These are phyloP conservation scores for Penstemon eatonii DNA, from an alignment of 257 asterid genomes.

Conservation along the genomic window DNA sequence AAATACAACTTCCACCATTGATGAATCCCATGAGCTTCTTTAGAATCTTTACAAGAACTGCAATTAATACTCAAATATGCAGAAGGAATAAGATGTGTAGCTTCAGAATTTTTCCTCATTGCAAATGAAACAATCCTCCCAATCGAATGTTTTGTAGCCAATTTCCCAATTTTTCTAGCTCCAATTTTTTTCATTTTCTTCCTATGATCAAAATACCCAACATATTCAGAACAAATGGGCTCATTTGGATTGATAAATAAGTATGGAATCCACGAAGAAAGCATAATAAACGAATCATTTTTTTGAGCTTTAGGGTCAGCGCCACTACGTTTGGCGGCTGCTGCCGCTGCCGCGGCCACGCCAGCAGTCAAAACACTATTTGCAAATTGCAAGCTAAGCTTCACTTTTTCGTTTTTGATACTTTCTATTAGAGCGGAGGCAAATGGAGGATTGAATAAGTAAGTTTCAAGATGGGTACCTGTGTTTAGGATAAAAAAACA, in stretches of 20 bases:
- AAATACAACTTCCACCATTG: too few relatives aligned
- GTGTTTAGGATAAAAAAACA: neutral
- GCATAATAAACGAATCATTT: conserved; percentile 32
- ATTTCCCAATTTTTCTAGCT: conserved; percentile 50
- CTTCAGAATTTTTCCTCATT: conserved; percentile 48
- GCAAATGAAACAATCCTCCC: conserved; percentile 46
- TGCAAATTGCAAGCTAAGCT: conserved; percentile 52
- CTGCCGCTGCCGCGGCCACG: conserved; percentile 41
- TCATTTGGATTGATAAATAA: conserved; percentile 60
- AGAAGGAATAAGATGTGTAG: conserved; percentile 68
- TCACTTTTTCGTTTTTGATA: conserved; percentile 46
- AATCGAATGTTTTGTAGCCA: conserved; percentile 64
- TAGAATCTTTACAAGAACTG: too few relatives aligned
- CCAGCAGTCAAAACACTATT: conserved; percentile 58
- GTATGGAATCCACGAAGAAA: conserved; percentile 73
- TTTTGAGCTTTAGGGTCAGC: conserved; percentile 7
- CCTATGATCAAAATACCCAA: conserved; percentile 64
- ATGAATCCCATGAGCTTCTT: too few relatives aligned
- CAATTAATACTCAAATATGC: conserved; percentile 51
- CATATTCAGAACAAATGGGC: conserved; percentile 63
- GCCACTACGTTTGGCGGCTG: conserved; percentile 16
- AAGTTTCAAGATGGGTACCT: conserved; percentile 52
- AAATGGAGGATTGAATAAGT: conserved; percentile 78
- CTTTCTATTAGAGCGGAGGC: conserved; percentile 57
- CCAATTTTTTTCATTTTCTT: conserved; percentile 62